These are phyloP conservation scores for Fimicolochytrium jonesii DNA, from an alignment of 192 early-diverging fungal species.

Conservation along the genomic window DNA sequence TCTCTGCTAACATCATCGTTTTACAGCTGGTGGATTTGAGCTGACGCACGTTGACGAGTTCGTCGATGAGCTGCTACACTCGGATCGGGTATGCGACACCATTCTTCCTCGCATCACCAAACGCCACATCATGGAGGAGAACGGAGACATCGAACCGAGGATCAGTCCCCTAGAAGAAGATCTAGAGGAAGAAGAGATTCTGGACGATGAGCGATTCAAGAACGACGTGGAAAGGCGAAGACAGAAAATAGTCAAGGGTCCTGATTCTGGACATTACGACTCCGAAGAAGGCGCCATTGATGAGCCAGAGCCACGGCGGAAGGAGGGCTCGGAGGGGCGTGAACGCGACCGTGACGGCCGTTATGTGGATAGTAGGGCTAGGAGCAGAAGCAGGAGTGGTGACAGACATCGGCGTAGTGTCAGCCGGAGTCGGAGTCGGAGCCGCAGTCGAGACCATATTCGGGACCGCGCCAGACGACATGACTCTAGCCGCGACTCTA, in stretches of 20 bases:
- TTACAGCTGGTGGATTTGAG: slow-evolving; percentile 41
- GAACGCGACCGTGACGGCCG: background rate
- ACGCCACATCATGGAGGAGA: slow-evolving; percentile 77
- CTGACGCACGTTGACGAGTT: slow-evolving; percentile 87
- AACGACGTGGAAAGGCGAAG: too few species aligned
- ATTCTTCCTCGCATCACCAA: slow-evolving; percentile 83
- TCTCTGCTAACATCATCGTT: background rate
- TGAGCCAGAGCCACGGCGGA: background rate
- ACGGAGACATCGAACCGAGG: slow-evolving; percentile 75
- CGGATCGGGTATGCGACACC: slow-evolving; percentile 79
- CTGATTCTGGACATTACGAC: too few species aligned
- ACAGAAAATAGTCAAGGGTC: too few species aligned
- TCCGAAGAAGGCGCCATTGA: slow-evolving; percentile 1
- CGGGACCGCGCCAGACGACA: too few species aligned
- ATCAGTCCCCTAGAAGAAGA: slow-evolving; percentile 71
- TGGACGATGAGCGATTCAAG: too few species aligned
- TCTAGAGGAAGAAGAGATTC: slow-evolving; percentile 31
- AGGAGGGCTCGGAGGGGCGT: background rate
- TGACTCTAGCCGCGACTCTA: too few species aligned
- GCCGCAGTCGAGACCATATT: slow-evolving; percentile 1
- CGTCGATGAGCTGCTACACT: slow-evolving; percentile 75
- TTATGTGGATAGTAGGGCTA: background rate
- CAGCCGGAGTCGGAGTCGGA: slow-evolving; percentile 28
- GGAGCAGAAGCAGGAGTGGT: slow-evolving; percentile 4
- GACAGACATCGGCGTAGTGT: slow-evolving; percentile 9